Evolutionary conservation across 2,329 filamentous ascomycete genomes (phyloP), one percentile per base, ranked within the genome.

Genomic region (Orbilia oligospora): DNA sequence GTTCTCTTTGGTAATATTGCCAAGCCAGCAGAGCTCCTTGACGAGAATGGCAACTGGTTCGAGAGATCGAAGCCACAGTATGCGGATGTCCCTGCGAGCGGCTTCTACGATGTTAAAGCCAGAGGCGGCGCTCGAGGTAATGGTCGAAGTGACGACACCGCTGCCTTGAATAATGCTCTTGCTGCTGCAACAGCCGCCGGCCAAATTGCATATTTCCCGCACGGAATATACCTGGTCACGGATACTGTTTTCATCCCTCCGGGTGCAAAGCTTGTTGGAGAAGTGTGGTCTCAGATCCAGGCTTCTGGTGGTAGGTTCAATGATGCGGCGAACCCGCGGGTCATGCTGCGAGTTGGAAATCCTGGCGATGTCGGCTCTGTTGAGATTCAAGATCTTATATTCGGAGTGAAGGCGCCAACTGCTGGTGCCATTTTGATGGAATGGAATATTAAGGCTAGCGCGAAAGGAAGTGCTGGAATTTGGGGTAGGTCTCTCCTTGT

Each of bases 51-150:
- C 24, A 90, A 89, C 38, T 87, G 97, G 82, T 94, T 94, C 83
- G 91, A 93, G 80, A 91, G 92, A 81, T 91, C 90, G 84, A 97
- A 96, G 88, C 96, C 96, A 10, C 93, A 97, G 84, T 99, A 98
- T 83, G 89, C 92, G 83, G 86, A 86, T 46, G 85, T 92, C 1
- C 84, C 90, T 2, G 88, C 87, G 16, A 88, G 87, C 76, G 88
- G 88, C 38, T 97, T 99, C 83, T 85, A 96, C 82, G 95, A 92
- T 81, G 92, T 96, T 86, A 97, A 95, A 86, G 87, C 89, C 56
- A 88, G 88, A 63, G 61, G 38, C 9, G 95, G 96, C 72, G 94
- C 93, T 82, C 92, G 90, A 86, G 96, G 96, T 82, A 94, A 99
- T 82, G 96, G 95, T 65, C 85, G 86, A 33, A 93, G 93, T 0